Percentiles rank a stretch among this genome's conserved stretches.
Conservation (phyloP, 73 alveolate species). For the Tetrahymena elliotti region DNA sequence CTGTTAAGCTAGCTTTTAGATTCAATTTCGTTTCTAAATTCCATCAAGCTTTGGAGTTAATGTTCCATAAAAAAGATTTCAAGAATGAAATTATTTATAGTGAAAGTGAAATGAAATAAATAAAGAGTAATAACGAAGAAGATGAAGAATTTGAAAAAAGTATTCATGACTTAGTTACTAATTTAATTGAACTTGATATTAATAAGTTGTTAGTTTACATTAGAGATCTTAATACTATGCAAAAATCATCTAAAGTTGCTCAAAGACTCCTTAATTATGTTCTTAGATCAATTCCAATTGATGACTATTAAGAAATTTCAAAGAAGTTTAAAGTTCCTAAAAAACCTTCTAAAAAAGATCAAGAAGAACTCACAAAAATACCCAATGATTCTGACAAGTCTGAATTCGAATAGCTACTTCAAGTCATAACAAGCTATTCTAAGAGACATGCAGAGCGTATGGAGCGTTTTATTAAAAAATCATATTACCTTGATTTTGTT, state of each 20-base stretch:
- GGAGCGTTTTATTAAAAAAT: neutral
- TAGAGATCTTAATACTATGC: neutral
- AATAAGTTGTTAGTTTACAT: neutral
- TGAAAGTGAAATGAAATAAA: neutral
- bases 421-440: neutral
- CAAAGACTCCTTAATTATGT: neutral
- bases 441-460: neutral
- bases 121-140: neutral
- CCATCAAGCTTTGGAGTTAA: constrained; percentile 59
- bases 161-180: neutral
- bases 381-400: neutral
- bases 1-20: constrained; percentile 82
- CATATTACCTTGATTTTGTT: neutral
- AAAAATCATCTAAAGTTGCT: neutral
- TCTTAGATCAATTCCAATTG: neutral
- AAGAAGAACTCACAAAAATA: neutral
- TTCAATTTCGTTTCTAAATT: constrained; percentile 72
- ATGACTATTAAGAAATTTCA: neutral
- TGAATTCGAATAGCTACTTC: neutral
- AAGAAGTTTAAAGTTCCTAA: neutral
- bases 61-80: constrained; percentile 10
- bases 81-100: neutral
- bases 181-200: neutral
- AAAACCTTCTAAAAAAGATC: neutral
- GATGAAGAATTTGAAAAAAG: neutral